phyloP scores from a whole-genome alignment of 108 stramenopile genomes.

The Pseudonitzschia delicatissima region DNA sequence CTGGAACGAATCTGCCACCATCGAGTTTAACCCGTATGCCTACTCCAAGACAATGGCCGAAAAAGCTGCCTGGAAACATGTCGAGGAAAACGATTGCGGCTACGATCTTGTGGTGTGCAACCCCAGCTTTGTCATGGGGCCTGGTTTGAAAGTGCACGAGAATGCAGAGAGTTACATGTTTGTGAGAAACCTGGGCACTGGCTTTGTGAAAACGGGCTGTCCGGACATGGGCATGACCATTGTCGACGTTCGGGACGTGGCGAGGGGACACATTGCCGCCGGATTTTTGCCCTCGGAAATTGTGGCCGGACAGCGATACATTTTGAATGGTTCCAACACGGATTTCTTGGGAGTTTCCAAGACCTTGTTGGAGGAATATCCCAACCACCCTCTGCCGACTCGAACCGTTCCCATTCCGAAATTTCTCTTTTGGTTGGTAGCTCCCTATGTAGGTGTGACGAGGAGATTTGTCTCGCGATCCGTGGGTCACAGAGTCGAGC shows the following conservation, averaged over 20 bases:
- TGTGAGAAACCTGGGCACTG: neutral
- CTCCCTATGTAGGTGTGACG: neutral
- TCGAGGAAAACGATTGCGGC: neutral
- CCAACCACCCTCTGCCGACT: neutral
- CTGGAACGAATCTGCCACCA: slow-evolving; percentile 1
- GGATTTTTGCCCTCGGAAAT: slow-evolving; percentile 4
- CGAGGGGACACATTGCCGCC: neutral
- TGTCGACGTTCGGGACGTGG: slow-evolving; percentile 5
- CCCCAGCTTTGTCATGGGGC: neutral
- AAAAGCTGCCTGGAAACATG: neutral
- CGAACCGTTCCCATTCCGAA: neutral
- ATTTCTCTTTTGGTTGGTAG: neutral
- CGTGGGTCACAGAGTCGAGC: neutral
- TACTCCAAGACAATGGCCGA: slow-evolving; percentile 4
- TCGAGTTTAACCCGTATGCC: neutral
- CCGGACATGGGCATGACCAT: neutral
- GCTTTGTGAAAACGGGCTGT: neutral
- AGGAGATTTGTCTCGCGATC: neutral
- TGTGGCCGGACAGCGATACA: neutral
- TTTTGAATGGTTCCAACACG: neutral
- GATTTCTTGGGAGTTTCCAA: neutral
- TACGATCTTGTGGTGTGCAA: neutral
- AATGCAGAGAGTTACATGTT: neutral
- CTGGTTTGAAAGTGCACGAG: neutral
- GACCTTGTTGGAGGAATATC: neutral